These are phyloP conservation scores for Camellia sinensis DNA, from an alignment of 148 eudicot genomes.

Conservation along the genomic window DNA sequence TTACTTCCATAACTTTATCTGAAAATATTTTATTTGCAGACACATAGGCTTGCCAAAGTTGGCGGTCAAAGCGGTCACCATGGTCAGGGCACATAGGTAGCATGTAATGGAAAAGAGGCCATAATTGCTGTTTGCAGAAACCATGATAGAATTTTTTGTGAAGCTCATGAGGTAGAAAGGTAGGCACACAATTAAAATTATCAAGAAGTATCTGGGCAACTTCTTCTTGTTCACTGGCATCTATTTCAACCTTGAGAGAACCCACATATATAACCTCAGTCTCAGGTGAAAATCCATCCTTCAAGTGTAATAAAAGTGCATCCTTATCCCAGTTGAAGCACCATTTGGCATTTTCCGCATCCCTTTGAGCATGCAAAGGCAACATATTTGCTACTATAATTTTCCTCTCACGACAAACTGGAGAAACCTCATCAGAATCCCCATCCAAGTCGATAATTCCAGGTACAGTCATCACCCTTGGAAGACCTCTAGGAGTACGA, in stretches of 20 bases:
- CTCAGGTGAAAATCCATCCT: constrained; percentile 55
- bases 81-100: constrained; percentile 70
- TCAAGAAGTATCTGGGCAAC: constrained; percentile 56
- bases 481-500: constrained; percentile 52
- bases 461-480: constrained; percentile 65
- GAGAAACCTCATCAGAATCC: constrained; percentile 41
- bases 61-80: constrained; percentile 75
- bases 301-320: constrained; percentile 50
- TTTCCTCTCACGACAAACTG: constrained; percentile 42
- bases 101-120: constrained; percentile 91
- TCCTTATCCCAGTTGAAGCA: constrained; percentile 62
- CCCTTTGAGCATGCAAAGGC: constrained; percentile 51
- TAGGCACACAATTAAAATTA: constrained; percentile 65
- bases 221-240: constrained; percentile 59
- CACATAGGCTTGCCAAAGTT: constrained; percentile 74
- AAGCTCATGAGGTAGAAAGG: constrained; percentile 57
- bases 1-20: constrained; percentile 73
- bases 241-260: constrained; percentile 60
- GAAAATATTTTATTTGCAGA: constrained; percentile 72
- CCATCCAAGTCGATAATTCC: constrained; percentile 63
- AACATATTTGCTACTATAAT: constrained; percentile 69
- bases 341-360: constrained; percentile 53
- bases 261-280: constrained; percentile 71
- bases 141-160: constrained; percentile 56
- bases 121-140: constrained; percentile 69